Base-by-base conservation (phyloP, 2,329 filamentous ascomycete species). In the Chaetothyriales sp. region DNA sequence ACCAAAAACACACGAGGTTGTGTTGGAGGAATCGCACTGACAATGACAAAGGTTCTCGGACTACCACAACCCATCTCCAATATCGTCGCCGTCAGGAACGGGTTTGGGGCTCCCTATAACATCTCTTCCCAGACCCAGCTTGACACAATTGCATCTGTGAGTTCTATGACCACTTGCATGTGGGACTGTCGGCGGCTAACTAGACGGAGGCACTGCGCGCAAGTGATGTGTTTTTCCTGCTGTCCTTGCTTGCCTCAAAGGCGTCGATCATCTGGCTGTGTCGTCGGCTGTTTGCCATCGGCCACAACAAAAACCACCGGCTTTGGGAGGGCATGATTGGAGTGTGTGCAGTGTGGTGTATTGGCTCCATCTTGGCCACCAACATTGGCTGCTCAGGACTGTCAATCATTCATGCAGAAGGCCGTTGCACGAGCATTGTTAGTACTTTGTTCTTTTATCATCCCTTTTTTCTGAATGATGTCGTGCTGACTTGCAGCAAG, bases 171-270 rank as follows among this genome's bases (percentile, higher is more conserved):
- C 15, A 10, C 42, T 12, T 8, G 18, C 22, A 3, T 42, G 18
- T 18, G 20, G 8, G 18, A 25, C 42, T 36, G n/a, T n/a, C n/a
- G 43, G 12, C 19, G 25, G 26, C 51, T 55, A 43, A 53, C 20
- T 2, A 5, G 25, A 42, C 18, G 10, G 6, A 56, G 52, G 44
- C 48, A 10, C 48, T 56, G 2, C 48, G 50, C 10, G 52, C 54
- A 5, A 46, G 49, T 32, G 54, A 55, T 22, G 50, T 56, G 2
- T 44, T 54, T 25, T 52, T 56, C 42, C 42, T 56, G 20, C 43
- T 54, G 28, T 46, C 54, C 9, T 42, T 56, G 15, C 54, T 54
- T 42, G 26, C 51, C 1, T 46, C 45, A 44, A 56, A 56, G 44
- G 49, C 48, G 20, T 51, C 49, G 10, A 44, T 48, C 22, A 44